Conservation (phyloP, 192 early-diverging fungal genomes). For the Backusella sp. region DNA sequence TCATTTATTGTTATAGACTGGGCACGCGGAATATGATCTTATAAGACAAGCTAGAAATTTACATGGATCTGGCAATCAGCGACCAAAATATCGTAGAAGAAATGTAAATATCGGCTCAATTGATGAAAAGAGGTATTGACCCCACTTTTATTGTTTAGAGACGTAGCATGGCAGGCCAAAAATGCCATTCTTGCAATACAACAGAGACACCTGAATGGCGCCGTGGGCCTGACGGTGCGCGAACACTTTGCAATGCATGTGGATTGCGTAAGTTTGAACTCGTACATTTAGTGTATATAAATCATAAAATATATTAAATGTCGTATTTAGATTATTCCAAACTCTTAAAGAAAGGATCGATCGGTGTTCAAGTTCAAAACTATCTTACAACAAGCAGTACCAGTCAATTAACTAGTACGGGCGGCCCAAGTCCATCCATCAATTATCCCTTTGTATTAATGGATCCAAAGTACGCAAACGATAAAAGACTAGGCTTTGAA, state of each 20-base stretch:
- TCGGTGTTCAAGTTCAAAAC: constrained; percentile 8
- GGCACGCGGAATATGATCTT: constrained; percentile 10
- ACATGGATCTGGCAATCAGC: background rate
- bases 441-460: constrained; percentile 13
- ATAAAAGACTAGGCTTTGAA: background rate
- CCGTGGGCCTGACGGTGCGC: constrained; percentile 83
- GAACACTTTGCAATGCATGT: constrained; percentile 95
- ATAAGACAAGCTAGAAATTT: constrained; percentile 20
- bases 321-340: constrained; percentile 11
- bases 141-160: background rate
- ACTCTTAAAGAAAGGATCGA: constrained; percentile 6
- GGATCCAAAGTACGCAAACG: constrained; percentile 6
- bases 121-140: background rate
- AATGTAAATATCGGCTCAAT: constrained; percentile 8
- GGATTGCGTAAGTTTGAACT: constrained; percentile 71
- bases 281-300: no score
- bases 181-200: constrained; percentile 78
- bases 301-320: no score
- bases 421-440: background rate
- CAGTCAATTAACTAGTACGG: background rate
- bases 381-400: background rate
- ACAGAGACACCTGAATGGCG: constrained; percentile 94
- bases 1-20: background rate
- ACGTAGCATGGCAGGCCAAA: constrained; percentile 17
- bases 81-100: constrained; percentile 20